phyloP scores from a whole-genome alignment of 2,329 filamentous ascomycete genomes.

The Tolypocladium capitatum region DNA sequence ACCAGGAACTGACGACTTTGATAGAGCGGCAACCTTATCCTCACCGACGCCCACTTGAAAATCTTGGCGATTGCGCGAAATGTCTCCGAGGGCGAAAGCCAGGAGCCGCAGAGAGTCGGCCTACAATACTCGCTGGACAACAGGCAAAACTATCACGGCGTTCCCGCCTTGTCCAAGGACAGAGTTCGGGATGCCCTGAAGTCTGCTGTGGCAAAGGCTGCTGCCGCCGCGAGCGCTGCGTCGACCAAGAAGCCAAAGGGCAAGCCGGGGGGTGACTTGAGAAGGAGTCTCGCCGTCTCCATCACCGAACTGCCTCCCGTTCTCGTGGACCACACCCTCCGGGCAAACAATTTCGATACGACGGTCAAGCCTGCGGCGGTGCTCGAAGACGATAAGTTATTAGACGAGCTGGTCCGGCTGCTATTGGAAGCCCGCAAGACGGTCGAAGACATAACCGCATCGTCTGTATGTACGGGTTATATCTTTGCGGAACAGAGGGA shows the following conservation, averaged over 20 bases:
- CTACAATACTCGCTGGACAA: conserved; percentile 67
- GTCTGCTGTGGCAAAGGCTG: conserved; percentile 47
- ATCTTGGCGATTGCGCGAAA: conserved; percentile 71
- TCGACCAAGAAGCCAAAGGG: conserved; percentile 53
- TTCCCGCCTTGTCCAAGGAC: conserved; percentile 62
- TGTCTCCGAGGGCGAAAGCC: conserved; percentile 68
- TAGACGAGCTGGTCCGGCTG: conserved; percentile 55
- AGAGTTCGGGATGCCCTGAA: conserved; percentile 57
- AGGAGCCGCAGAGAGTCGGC: conserved; percentile 69
- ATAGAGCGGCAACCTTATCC: conserved; percentile 74
- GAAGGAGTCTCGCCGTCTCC: conserved; percentile 67
- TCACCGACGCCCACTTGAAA: conserved; percentile 74
- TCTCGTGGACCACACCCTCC: conserved; percentile 74
- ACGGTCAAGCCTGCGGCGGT: conserved; percentile 55
- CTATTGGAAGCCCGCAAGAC: conserved; percentile 58
- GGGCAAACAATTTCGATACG: conserved; percentile 55
- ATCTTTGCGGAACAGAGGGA: conserved; percentile 63
- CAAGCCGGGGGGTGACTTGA: conserved; percentile 61
- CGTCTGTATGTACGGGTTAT: conserved; percentile 61
- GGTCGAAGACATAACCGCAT: conserved; percentile 53
- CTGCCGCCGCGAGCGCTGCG: conserved; percentile 30
- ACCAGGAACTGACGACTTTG: background rate
- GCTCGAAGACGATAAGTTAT: conserved; percentile 47
- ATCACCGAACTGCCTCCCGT: conserved; percentile 84
- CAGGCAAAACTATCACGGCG: conserved; percentile 68